Conservation (phyloP, 1,284 basidiomycete species). For the Naganishia sp. region DNA sequence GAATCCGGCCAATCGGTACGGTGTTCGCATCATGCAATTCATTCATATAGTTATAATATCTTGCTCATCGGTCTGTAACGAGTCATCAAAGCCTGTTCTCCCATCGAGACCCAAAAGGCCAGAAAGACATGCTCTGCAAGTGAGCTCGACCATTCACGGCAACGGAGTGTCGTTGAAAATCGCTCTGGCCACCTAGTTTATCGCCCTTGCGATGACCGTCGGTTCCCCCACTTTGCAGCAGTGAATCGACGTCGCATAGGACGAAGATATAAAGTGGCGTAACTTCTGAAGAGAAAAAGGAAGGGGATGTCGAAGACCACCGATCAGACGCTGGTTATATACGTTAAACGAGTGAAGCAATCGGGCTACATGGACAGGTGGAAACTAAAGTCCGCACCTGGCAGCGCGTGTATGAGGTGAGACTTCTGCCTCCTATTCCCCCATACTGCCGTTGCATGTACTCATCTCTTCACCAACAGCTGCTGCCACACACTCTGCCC, state of each 20-base stretch:
- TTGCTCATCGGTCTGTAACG: constrained; percentile 2
- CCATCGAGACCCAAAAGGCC: background rate
- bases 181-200: constrained; percentile 30
- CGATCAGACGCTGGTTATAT: constrained; percentile 4
- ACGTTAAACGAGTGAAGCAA: background rate
- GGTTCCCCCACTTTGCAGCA: constrained; percentile 8
- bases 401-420: no score
- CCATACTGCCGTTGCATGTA: no score
- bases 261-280: constrained; percentile 23
- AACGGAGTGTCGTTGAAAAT: constrained; percentile 25
- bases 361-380: background rate
- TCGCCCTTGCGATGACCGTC: constrained; percentile 21
- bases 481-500: no score
- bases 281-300: constrained; percentile 1
- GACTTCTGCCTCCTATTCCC: no score
- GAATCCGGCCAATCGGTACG: no score
- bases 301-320: background rate
- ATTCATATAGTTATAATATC: background rate
- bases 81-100: constrained; percentile 25
- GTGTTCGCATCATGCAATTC: background rate
- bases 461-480: no score
- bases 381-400: background rate
- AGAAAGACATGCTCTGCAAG: constrained; percentile 26
- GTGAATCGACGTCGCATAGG: constrained; percentile 39
- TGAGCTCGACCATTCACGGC: constrained; percentile 22